Evolutionary conservation across 2,329 filamentous ascomycete species (phyloP).

Genomic region (Stemphylium beticola): DNA sequence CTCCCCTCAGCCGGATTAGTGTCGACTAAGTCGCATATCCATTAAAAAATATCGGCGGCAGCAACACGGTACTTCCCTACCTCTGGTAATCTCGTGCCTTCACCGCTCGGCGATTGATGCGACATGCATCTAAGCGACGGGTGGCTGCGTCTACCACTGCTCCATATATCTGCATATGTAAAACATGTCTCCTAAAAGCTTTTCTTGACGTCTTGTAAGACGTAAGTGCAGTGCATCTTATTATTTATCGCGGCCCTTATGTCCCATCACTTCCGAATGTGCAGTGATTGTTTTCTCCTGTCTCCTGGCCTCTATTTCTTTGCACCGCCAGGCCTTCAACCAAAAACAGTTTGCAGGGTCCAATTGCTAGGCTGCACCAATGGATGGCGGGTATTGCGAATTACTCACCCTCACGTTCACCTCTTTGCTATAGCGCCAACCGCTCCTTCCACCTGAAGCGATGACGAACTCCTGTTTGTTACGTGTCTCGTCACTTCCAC

Average conservation of each 20-base stretch:
- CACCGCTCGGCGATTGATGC: conserved; percentile 10
- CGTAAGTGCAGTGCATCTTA: background rate
- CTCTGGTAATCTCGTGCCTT: background rate
- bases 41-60: background rate
- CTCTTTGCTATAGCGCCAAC: conserved; percentile 7
- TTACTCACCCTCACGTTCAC: conserved; percentile 17
- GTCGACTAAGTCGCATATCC: background rate
- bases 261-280: background rate
- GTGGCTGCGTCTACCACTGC: conserved; percentile 20
- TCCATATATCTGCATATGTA: conserved; percentile 10
- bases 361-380: background rate
- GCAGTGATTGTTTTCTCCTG: background rate
- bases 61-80: background rate
- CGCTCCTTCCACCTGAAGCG: conserved; percentile 13
- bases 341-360: background rate
- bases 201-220: background rate
- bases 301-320: background rate
- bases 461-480: conserved; percentile 1
- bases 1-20: background rate
- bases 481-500: background rate
- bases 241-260: background rate
- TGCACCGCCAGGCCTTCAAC: background rate
- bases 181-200: conserved; percentile 10
- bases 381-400: background rate
- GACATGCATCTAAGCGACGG: conserved; percentile 16